phyloP scores from a whole-genome alignment of 768 basidiomycete species.

The Suillus lakei region DNA sequence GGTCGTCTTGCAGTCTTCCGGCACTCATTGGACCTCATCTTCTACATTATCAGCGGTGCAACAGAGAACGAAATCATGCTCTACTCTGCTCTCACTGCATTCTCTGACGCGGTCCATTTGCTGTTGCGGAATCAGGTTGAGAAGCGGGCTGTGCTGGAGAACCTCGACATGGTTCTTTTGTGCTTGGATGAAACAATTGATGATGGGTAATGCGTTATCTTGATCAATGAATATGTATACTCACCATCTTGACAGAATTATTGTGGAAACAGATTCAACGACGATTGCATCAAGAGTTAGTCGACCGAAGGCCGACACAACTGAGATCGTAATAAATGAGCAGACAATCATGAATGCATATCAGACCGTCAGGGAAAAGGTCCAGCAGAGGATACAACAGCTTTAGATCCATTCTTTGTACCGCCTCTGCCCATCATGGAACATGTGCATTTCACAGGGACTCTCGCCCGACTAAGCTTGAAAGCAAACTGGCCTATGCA shows the following conservation, averaged over 20 bases:
- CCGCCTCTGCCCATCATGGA: conserved; percentile 33
- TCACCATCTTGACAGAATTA: conserved; percentile 61
- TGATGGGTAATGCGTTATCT: conserved; percentile 75
- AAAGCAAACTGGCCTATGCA: background rate
- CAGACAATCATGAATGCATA: conserved; percentile 94
- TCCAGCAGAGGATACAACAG: conserved; percentile 82
- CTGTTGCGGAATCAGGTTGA: conserved; percentile 92
- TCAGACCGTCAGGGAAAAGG: conserved; percentile 84
- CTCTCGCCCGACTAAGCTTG: background rate
- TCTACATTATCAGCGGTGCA: conserved; percentile 89
- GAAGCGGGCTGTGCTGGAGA: conserved; percentile 93
- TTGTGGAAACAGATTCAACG: conserved; percentile 94
- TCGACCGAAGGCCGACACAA: conserved; percentile 89
- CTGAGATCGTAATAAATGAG: conserved; percentile 98
- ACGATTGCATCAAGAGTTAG: conserved; percentile 97
- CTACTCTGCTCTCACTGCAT: conserved; percentile 78
- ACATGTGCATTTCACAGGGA: background rate
- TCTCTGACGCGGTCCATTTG: conserved; percentile 84
- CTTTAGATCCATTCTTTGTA: conserved; percentile 45
- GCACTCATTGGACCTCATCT: conserved; percentile 92
- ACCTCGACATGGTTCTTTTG: conserved; percentile 88
- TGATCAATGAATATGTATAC: conserved; percentile 13
- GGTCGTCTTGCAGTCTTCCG: conserved; percentile 91
- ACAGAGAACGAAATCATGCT: conserved; percentile 97
- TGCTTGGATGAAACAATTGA: conserved; percentile 98